Evolutionary conservation across 257 asterid species (phyloP), one percentile per base, ranked within the genome.

Genomic region (Fraxinus quadrangulata): DNA sequence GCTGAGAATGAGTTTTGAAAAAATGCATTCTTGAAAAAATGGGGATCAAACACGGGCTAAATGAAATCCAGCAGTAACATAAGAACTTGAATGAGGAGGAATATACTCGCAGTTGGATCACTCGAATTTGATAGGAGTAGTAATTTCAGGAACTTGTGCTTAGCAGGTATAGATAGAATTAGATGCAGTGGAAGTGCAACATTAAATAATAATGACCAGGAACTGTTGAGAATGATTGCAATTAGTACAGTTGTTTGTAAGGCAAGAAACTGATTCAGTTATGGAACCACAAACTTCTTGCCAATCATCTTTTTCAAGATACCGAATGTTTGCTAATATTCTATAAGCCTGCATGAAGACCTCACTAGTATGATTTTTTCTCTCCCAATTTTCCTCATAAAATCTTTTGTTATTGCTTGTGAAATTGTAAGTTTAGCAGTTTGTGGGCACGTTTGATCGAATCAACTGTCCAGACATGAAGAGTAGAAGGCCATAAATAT

Each of bases 391-490:
- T 76, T 30, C 9, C 66, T 70, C 17, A n/a, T 56, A 63, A 23
- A 71, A 28, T 21, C 28, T 30, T 70, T 34, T 72, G 39, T 37
- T 26, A 36, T 54, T 6, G 3, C 39, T 74, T 61, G 67, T 71
- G 67, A 59, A 80, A 17, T 70, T 30, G 69, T 45, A 30, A 13
- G 19, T 21, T 49, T 33, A n/a, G 56, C 67, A 6, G 39, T 23
- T 67, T 33, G 34, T 65, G 36, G 73, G 59, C 16, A 67, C 73
- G 79, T 40, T 56, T 76, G 76, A 59, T 63, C 78, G 56, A 34
- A 73, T 54, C 42, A 14, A 51, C 19, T 70, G 31, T 61, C 69
- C 45, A 23, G 61, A 13, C 63, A 78, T 36, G 28, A 47, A 71
- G 33, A 21, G 21, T 14, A 79, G n/a, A 67, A 31, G 73, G 75